A percentile compares a stretch with the other conserved stretches of the same genome.
Conservation (phyloP, 2,329 filamentous ascomycete genomes). For the Cadophora sp. region DNA sequence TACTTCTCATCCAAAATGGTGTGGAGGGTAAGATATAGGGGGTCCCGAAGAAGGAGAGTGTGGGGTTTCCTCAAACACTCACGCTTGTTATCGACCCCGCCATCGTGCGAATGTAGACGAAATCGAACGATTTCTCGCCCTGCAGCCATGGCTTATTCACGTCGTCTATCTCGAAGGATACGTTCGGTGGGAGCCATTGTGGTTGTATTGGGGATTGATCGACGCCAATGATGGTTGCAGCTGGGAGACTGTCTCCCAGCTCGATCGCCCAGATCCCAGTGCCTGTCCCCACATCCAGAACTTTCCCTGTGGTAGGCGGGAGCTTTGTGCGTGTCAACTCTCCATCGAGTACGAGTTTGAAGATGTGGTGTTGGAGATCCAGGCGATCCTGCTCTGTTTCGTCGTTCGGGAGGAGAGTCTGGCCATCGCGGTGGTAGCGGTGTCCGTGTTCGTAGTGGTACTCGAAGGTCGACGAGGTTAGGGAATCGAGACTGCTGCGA, state of each 20-base stretch:
- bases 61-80: neutral
- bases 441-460: conserved; percentile 32
- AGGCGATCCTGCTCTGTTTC: conserved; percentile 27
- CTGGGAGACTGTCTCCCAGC: conserved; percentile 54
- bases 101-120: conserved; percentile 64
- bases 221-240: conserved; percentile 53
- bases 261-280: conserved; percentile 51
- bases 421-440: conserved; percentile 31
- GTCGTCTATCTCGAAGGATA: conserved; percentile 69
- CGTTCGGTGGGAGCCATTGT: conserved; percentile 60
- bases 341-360: conserved; percentile 28
- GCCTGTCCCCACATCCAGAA: conserved; percentile 51
- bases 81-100: conserved; percentile 55
- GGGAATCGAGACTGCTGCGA: conserved; percentile 22
- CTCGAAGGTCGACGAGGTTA: conserved; percentile 28
- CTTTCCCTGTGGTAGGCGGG: conserved; percentile 37
- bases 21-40: neutral
- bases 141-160: conserved; percentile 57
- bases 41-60: neutral
- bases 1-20: neutral
- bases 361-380: conserved; percentile 35
- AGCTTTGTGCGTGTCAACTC: conserved; percentile 33
- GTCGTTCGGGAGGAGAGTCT: conserved; percentile 30
- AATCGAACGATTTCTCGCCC: conserved; percentile 58
- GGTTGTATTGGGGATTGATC: conserved; percentile 73